Conservation (phyloP, 768 basidiomycete species). For the Suillus luteus region DNA sequence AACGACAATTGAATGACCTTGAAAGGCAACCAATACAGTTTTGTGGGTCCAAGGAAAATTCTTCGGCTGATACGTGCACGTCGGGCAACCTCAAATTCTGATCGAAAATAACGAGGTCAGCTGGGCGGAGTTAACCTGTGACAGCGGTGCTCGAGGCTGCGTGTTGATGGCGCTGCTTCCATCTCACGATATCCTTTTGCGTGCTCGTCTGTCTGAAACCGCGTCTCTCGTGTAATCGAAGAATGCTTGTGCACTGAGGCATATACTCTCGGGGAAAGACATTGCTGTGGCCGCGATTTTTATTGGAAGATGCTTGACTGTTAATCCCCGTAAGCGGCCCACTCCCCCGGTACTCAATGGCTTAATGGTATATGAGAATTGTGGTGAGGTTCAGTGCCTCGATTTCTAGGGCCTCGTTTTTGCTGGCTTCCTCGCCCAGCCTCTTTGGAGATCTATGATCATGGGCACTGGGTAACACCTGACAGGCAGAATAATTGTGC, state of each 20-base stretch:
- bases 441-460: background rate
- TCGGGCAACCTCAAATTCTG: background rate
- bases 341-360: background rate
- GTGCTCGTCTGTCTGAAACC: background rate
- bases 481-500: background rate
- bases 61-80: background rate
- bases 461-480: background rate
- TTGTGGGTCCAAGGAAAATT: background rate
- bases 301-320: background rate
- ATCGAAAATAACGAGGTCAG: background rate
- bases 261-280: background rate
- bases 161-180: background rate
- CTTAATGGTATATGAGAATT: conserved; percentile 2
- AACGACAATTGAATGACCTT: background rate
- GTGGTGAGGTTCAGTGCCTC: background rate
- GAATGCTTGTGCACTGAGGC: background rate
- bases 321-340: background rate
- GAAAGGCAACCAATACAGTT: background rate
- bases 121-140: background rate
- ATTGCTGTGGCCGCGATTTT: background rate
- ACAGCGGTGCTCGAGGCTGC: background rate
- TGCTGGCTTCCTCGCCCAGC: background rate
- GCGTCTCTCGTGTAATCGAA: background rate
- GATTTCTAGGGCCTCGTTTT: background rate
- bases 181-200: background rate